Percentiles rank a stretch among this genome's conserved stretches.
These are phyloP conservation scores for Ailanthus altissimus DNA, from an alignment of 345 rosid genomes.

Conservation along the genomic window DNA sequence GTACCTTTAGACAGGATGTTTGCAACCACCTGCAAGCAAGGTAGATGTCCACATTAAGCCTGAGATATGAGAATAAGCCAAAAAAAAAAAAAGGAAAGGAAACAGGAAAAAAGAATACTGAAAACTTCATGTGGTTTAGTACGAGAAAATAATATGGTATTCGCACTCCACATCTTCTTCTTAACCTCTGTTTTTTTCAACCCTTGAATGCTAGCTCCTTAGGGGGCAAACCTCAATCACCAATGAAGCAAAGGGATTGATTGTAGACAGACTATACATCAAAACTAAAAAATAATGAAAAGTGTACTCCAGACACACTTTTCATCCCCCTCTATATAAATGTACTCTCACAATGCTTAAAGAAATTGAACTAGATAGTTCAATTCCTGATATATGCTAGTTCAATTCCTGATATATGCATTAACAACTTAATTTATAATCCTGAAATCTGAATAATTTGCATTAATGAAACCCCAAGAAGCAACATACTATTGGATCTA, in stretches of 20 bases:
- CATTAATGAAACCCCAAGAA: not conserved
- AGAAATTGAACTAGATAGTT: not conserved
- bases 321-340: not conserved
- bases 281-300: not conserved
- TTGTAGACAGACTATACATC: not conserved
- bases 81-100: not conserved
- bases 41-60: not conserved
- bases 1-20: slow-evolving; percentile 86
- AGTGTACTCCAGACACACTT: not conserved
- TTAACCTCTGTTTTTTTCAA: not conserved
- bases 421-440: not conserved
- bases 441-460: not conserved
- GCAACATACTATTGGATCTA: not conserved
- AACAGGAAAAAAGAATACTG: not conserved
- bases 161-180: not conserved
- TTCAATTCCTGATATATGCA: not conserved
- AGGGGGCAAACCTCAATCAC: not conserved
- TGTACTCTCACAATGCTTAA: not conserved
- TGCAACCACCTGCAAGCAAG: slow-evolving; percentile 64
- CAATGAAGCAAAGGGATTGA: not conserved
- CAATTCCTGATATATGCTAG: not conserved
- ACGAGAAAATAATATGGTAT: not conserved
- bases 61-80: not conserved
- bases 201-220: not conserved
- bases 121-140: slow-evolving; percentile 13